These are phyloP conservation scores for Porodaedalea pini DNA, from an alignment of 1,284 basidiomycete species.

Conservation along the genomic window DNA sequence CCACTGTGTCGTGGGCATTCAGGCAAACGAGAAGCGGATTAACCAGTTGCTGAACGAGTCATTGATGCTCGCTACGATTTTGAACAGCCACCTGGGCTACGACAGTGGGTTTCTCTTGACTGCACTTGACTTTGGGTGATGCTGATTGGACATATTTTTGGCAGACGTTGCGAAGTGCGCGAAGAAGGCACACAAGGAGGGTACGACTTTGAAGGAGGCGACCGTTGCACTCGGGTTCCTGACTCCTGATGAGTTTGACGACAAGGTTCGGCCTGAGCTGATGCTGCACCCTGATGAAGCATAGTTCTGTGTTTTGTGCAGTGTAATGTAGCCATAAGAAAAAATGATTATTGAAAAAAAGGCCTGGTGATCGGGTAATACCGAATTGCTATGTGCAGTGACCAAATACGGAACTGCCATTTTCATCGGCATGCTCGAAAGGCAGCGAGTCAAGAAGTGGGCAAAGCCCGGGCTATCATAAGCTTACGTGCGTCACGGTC, in stretches of 20 bases:
- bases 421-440: background rate
- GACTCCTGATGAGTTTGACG: conserved; percentile 90
- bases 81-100: conserved; percentile 91
- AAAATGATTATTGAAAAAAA: no score
- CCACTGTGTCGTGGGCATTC: conserved; percentile 95
- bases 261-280: conserved; percentile 91
- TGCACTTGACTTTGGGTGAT: background rate
- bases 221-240: conserved; percentile 86
- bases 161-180: conserved; percentile 95
- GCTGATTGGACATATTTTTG: background rate
- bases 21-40: conserved; percentile 95
- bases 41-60: conserved; percentile 88
- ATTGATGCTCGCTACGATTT: conserved; percentile 93
- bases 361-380: background rate
- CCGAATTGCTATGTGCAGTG: background rate
- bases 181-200: conserved; percentile 99
- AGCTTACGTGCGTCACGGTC: background rate
- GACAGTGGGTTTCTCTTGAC: conserved; percentile 66
- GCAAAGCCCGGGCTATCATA: conserved; percentile 2
- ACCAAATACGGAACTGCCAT: conserved; percentile 8
- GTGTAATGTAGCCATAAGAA: background rate
- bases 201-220: conserved; percentile 92
- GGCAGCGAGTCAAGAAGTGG: background rate
- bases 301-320: conserved; percentile 22
- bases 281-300: conserved; percentile 74